Percentiles rank a stretch among this genome's conserved stretches.
Evolutionary conservation across 1,284 basidiomycete genomes (phyloP).

Genomic region (Cryptococcus sp.): DNA sequence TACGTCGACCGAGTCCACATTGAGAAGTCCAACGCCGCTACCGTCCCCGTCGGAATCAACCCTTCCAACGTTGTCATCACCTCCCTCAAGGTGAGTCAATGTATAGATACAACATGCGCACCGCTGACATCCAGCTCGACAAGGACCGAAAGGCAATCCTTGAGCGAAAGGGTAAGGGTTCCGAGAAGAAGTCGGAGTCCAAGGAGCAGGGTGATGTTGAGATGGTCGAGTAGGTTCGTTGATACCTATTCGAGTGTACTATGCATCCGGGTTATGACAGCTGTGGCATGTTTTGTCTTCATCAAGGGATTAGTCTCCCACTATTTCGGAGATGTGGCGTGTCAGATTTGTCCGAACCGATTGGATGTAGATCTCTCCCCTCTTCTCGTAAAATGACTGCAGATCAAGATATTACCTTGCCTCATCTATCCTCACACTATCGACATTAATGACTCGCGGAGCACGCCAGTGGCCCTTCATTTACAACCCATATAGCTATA

Average conservation of each 20-base stretch:
- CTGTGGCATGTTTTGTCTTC: no score
- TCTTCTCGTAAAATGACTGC: no score
- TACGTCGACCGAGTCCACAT: conserved; percentile 97
- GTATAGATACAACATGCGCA: neutral
- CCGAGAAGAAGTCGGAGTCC: conserved; percentile 34
- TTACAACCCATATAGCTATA: no score
- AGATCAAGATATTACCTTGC: no score
- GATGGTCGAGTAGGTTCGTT: conserved; percentile 37
- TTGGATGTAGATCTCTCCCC: no score
- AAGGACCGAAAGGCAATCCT: conserved; percentile 52
- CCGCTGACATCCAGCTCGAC: conserved; percentile 35
- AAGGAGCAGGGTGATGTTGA: conserved; percentile 40
- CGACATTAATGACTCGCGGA: no score
- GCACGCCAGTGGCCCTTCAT: no score
- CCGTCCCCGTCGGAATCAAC: conserved; percentile 89
- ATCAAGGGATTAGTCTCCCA: no score
- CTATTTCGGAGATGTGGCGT: no score
- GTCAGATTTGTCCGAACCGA: no score
- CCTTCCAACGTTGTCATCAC: conserved; percentile 97
- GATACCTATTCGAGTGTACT: neutral
- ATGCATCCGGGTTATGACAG: neutral
- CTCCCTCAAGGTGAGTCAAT: conserved; percentile 65
- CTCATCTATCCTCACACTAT: no score
- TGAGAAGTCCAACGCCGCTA: conserved; percentile 97
- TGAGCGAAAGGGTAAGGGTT: conserved; percentile 48